A percentile compares a stretch with the other conserved stretches of the same genome.
Evolutionary conservation across 768 basidiomycete species (phyloP).

Genomic region (Tephrocybe sp.): DNA sequence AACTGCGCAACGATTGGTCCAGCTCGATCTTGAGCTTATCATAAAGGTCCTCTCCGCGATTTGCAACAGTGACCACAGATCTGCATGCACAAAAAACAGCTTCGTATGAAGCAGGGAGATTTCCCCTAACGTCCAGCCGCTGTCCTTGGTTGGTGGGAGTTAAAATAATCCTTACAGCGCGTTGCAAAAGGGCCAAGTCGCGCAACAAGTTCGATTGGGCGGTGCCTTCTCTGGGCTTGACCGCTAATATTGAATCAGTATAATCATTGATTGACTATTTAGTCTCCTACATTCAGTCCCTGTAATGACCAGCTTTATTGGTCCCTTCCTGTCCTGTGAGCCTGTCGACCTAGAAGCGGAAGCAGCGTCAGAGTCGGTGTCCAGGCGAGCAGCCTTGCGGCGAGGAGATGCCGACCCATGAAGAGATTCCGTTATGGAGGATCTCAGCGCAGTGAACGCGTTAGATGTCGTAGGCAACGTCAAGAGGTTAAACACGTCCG

Average conservation of each 20-base stretch:
- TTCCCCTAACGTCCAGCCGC: slow-evolving; percentile 15
- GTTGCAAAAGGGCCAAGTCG: slow-evolving; percentile 27
- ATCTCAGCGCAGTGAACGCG: slow-evolving; percentile 42
- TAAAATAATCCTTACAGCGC: slow-evolving; percentile 40
- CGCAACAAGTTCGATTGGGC: slow-evolving; percentile 15
- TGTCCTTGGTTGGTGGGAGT: slow-evolving; percentile 19
- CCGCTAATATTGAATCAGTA: slow-evolving; percentile 9
- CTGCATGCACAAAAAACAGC: slow-evolving; percentile 56
- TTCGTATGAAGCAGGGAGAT: slow-evolving; percentile 52
- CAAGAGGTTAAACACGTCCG: slow-evolving; percentile 36
- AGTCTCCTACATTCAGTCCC: slow-evolving; percentile 38
- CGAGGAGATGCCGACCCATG: slow-evolving; percentile 56
- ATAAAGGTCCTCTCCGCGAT: slow-evolving; percentile 58
- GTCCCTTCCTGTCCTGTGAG: slow-evolving; percentile 28
- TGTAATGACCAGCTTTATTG: slow-evolving; percentile 46
- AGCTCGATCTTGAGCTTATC: slow-evolving; percentile 56
- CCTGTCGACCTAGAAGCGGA: slow-evolving; percentile 56
- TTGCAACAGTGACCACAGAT: slow-evolving; percentile 47
- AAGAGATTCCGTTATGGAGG: slow-evolving; percentile 33
- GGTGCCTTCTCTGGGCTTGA: slow-evolving; percentile 20
- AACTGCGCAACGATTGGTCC: slow-evolving; percentile 45
- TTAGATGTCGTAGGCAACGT: slow-evolving; percentile 50
- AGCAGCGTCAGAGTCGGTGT: slow-evolving; percentile 64
- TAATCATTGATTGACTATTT: not conserved
- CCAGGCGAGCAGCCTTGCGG: slow-evolving; percentile 67